These are phyloP conservation scores for Pittosporum tobira DNA, from an alignment of 129 eudicot species.

Conservation along the genomic window DNA sequence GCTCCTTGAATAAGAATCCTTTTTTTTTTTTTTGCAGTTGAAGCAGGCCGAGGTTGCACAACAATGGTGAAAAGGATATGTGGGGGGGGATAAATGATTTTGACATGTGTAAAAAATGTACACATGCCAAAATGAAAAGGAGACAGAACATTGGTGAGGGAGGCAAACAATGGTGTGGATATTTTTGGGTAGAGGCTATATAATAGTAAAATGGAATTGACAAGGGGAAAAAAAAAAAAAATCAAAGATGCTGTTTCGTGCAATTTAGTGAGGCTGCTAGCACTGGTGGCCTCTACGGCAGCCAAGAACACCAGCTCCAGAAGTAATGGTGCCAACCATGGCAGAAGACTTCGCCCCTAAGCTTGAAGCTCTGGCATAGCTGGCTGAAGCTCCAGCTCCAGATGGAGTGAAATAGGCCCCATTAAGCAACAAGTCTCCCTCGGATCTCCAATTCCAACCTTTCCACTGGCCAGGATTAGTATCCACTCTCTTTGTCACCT, in stretches of 20 bases:
- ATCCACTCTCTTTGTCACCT: constrained; percentile 84
- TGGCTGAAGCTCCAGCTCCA: constrained; percentile 63
- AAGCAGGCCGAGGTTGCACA: constrained; percentile 53
- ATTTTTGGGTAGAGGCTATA: background rate
- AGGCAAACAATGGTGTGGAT: background rate
- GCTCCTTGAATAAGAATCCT: constrained; percentile 15
- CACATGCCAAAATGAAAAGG: constrained; percentile 6
- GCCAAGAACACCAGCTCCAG: constrained; percentile 57
- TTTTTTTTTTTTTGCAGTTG: constrained; percentile 16
- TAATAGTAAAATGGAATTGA: background rate
- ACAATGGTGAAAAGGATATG: constrained; percentile 12
- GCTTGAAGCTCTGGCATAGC: constrained; percentile 86
- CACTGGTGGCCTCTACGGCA: constrained; percentile 66
- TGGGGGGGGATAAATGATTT: background rate
- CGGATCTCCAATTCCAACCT: constrained; percentile 92
- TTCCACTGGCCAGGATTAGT: constrained; percentile 45
- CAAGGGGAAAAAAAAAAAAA: background rate
- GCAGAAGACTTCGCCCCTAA: constrained; percentile 76
- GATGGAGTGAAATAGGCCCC: constrained; percentile 81
- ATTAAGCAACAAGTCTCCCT: constrained; percentile 70
- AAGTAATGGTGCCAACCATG: constrained; percentile 61
- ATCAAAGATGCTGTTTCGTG: background rate
- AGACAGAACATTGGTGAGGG: too few relatives aligned
- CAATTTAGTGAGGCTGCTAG: constrained; percentile 21
- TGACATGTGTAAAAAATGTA: constrained; percentile 29